Base-by-base conservation (phyloP, 2,329 filamentous ascomycete genomes). In the Grosmannia serpens region DNA sequence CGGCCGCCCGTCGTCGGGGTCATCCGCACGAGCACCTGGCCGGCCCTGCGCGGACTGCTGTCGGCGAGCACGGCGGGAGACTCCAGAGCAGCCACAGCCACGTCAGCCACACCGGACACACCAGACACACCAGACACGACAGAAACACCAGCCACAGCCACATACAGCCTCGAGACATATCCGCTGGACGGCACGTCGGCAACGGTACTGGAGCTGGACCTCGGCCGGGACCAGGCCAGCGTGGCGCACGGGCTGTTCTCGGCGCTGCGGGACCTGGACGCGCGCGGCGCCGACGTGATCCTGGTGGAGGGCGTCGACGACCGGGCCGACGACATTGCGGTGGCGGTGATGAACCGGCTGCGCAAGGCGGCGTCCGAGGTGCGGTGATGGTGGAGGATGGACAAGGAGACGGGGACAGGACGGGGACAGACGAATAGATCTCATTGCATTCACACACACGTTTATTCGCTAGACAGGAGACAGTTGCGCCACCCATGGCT, bases 191-290 rank as follows among this genome's bases (percentile, higher is more conserved):
- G 15, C 64, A 66, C 2, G 69, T 67, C 8, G 57, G 75, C 75
- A 13, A 74, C 70, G 57, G 65, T 84, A 11, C 79, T 89, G 65
- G 88, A 95, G 65, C 83, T 95, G 52, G 74, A 83, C 60, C 76
- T 99, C 17, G 91, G 92, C 1, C 73, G 73, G 20, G 81, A 87
- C 51, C 85, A 84, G 0, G 81, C 82, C 64, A 81, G 82, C 35
- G 91, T 99, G 65, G 92, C 94, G 1, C 84, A 91, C 65, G 88
- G 89, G 0, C 76, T 99, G 17, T 99, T 99, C 70, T 89, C 89
- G 15, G 89, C 90, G 1, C 75, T 99, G 57, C 80, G 94, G 57
- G 88, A 91, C 64, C 79, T 99, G 62, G 94, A 99, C 70, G 82
- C 85, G 66, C 78, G 84, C 62, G 82, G 84, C 33, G 90, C 90